Percentiles rank a stretch among this genome's conserved stretches.
Conservation (phyloP, 345 rosid species). For the Linum lewisii region DNA sequence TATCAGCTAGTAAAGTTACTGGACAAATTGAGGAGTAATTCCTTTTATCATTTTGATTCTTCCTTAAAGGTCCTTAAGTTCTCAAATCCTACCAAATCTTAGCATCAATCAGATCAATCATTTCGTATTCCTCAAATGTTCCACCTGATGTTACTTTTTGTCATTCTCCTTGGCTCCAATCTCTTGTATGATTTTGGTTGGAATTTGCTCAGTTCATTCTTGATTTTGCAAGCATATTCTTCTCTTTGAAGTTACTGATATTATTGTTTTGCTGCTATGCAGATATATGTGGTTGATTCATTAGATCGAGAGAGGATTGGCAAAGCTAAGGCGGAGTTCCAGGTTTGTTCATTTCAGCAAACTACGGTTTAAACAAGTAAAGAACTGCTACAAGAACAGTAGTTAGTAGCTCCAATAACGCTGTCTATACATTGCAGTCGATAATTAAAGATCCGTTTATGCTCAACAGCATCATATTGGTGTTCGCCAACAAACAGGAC, state of each 20-base stretch:
- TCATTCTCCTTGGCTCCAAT: too few relatives aligned
- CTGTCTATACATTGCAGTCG: slow-evolving; percentile 39
- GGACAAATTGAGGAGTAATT: too few relatives aligned
- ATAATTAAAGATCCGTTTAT: slow-evolving; percentile 94
- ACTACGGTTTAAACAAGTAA: slow-evolving; percentile 11
- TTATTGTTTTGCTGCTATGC: slow-evolving; percentile 9
- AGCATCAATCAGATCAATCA: too few relatives aligned
- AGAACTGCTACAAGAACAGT: slow-evolving; percentile 4
- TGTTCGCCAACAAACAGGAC: slow-evolving; percentile 98
- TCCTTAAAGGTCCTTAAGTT: too few relatives aligned
- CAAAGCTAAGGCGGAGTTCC: slow-evolving; percentile 84
- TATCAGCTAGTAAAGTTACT: too few relatives aligned
- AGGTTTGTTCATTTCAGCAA: slow-evolving; percentile 41
- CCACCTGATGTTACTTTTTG: too few relatives aligned
- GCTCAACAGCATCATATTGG: slow-evolving; percentile 89
- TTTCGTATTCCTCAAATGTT: too few relatives aligned
- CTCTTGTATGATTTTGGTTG: too few relatives aligned
- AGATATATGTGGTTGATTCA: slow-evolving; percentile 98
- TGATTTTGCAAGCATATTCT: not conserved
- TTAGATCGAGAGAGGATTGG: slow-evolving; percentile 95
- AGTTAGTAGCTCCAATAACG: slow-evolving; percentile 1
- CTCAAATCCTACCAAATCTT: too few relatives aligned
- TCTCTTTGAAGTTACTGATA: not conserved
- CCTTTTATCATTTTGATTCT: too few relatives aligned
- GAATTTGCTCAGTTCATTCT: not conserved